phyloP scores from a whole-genome alignment of 2,329 filamentous ascomycete genomes.

The Fusarium sp. region DNA sequence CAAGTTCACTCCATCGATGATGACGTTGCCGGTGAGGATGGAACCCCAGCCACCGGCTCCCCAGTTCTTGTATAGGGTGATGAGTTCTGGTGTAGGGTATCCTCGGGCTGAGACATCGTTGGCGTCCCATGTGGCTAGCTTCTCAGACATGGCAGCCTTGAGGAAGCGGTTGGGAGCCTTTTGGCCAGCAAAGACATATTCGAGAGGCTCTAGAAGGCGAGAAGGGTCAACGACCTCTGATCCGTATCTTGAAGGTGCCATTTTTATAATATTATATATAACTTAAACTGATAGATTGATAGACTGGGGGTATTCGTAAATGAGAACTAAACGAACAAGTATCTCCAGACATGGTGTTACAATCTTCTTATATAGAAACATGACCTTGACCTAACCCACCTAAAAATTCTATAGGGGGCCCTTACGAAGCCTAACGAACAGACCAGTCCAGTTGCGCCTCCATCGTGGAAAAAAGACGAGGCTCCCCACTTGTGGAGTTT shows the following conservation, averaged over 20 bases:
- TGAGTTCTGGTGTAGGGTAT: constrained; percentile 27
- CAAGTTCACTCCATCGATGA: constrained; percentile 29
- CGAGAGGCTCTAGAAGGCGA: constrained; percentile 28
- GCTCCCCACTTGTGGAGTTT: constrained; percentile 10
- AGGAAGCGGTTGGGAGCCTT: constrained; percentile 33
- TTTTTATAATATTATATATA: constrained; percentile 9
- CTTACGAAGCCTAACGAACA: constrained; percentile 1
- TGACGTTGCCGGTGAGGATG: constrained; percentile 30
- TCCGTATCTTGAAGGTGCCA: constrained; percentile 27
- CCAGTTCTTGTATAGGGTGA: constrained; percentile 33
- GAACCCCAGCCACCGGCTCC: constrained; percentile 31
- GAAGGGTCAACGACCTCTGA: constrained; percentile 27
- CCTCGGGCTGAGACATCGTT: constrained; percentile 34
- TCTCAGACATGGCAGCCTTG: constrained; percentile 38
- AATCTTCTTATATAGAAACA: constrained; percentile 6
- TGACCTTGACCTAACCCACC: not conserved
- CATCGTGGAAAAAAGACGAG: not conserved
- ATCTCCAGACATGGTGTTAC: not conserved
- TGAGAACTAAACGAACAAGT: not conserved
- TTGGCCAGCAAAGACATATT: constrained; percentile 27
- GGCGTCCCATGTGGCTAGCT: constrained; percentile 29
- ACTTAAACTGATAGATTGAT: rapidly evolving
- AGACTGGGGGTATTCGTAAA: not conserved
- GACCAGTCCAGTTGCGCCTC: constrained; percentile 1
- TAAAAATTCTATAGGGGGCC: not conserved